Base-by-base conservation (phyloP, 352 stramenopile genomes). In the Pythium sukuiense region DNA sequence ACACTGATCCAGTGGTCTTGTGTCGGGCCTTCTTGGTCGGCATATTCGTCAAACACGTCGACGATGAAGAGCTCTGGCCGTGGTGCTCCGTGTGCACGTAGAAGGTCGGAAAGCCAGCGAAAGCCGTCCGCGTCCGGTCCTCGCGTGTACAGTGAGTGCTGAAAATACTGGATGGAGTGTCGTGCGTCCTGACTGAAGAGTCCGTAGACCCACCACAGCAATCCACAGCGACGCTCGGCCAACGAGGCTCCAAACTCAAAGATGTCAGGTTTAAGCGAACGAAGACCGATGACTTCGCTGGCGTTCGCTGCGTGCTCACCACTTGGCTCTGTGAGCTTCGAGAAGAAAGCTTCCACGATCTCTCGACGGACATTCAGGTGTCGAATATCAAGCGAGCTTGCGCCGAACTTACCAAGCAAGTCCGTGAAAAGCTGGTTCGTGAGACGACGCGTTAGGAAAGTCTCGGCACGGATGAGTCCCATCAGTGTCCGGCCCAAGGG, bases 151-250 rank as follows among this genome's bases (percentile, higher is more conserved):
- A 55, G 6, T 33, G 27, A 20, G 14, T 54, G 30, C 13, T 24
- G 7, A 2, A 62, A 5, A 18, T 32, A 35, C 2, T 20, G 2
- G 41, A 62, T 46, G 27, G 39, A 16, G 29, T 62, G 56, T 1
- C 39, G 56, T 3, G 56, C 56, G 14, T 54, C 39, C 16, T 55
- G 39, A n/a, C 56, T 62, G 18, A 62, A 62, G 6, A 62, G 16
- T 12, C 56, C 56, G 27, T 45, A 43, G 7, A 62, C 8, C 5
- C 43, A 20, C 56, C 56, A 62, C 12, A 62, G 14, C 6, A 53
- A 7, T 6, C 30, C 6, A 7, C 33, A 37, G 35, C 54, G 29
- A 13, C 33, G 35, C 30, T 50, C 54, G 12, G 33, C n/a, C n/a
- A 14, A 12, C 8, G 54, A 26, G 8, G 5, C 54, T 6, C 12